phyloP scores from a whole-genome alignment of 306 rosid species.

The Trichosanthes truncata region DNA sequence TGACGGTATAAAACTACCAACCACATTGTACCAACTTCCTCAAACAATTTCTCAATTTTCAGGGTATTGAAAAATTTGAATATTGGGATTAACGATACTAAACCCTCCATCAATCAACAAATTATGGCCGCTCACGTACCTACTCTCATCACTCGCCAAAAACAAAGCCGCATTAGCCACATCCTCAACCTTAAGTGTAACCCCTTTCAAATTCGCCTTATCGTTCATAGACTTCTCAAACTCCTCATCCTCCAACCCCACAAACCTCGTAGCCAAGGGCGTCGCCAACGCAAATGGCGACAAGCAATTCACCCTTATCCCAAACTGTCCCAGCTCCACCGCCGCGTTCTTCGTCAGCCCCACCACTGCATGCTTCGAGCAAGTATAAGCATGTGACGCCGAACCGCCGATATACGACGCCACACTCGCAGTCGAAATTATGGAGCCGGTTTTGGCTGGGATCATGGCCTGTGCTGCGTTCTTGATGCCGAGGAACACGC shows the following conservation, averaged over 20 bases:
- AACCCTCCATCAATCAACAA: slow-evolving; percentile 70
- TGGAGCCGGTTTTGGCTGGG: slow-evolving; percentile 28
- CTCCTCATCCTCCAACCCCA: slow-evolving; percentile 28
- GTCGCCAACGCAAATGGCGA: slow-evolving; percentile 59
- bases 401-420: slow-evolving; percentile 52
- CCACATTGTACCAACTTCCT: no score
- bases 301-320: slow-evolving; percentile 67
- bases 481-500: slow-evolving; percentile 65
- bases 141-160: slow-evolving; percentile 62
- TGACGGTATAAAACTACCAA: no score
- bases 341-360: slow-evolving; percentile 70
- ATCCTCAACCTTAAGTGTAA: slow-evolving; percentile 51
- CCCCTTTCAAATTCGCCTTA: slow-evolving; percentile 46
- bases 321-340: slow-evolving; percentile 66
- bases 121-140: slow-evolving; percentile 73
- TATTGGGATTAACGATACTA: slow-evolving; percentile 46
- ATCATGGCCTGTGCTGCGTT: slow-evolving; percentile 72
- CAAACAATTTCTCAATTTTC: no score
- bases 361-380: slow-evolving; percentile 63
- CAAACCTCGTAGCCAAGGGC: slow-evolving; percentile 39
- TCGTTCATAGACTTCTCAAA: slow-evolving; percentile 32
- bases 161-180: slow-evolving; percentile 73
- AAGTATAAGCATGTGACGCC: slow-evolving; percentile 54
- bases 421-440: slow-evolving; percentile 49
- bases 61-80: slow-evolving; percentile 38